Base-by-base conservation (phyloP, 1,284 basidiomycete species). In the Ustilago bromivora region DNA sequence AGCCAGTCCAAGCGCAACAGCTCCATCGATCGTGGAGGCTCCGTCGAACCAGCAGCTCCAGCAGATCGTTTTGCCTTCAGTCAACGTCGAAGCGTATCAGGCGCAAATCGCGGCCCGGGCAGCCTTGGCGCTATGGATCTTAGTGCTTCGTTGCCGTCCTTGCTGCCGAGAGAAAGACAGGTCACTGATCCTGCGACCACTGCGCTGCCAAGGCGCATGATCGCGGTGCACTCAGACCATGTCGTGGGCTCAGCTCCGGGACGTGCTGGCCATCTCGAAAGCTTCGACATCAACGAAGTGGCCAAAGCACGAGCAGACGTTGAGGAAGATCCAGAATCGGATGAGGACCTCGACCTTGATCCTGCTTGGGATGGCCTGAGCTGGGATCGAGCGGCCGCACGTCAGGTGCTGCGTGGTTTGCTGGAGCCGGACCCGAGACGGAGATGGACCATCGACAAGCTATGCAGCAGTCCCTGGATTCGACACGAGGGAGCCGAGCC, bases 391-490 rank as follows among this genome's bases (percentile, higher is more conserved):
- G 72, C 75, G 2, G 72, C 66, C 31, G 78, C 73, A n/a, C 49
- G 82, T 31, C 67, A 78, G 54, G 75, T 80, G 15, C 66, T 84
- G 8, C 66, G 71, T 17, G 80, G 79, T 7, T 57, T 84, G 15
- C 55, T 84, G 19, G 73, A 81, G 34, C 75, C 77, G 10, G 81
- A 84, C n/a, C 76, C 82, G 28, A 51, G 57, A n/a, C 60, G 66
- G 43, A 72, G 82, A n/a, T 84, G 82, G 82, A 82, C 78, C 8
- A 59, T 83, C 41, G 71, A 78, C 35, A 41, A 65, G 52, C 60
- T 83, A 7, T 61, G 62, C 23, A 40, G 59, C 1, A 71, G 70
- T 32, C 51, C 67, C 1, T 81, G 80, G 78, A 58, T 81, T n/a
- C 66, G 59, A 10, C 61, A 58, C 19, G 65, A 67, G 6, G 62